These are phyloP conservation scores for Xanthoceras sorbifolium DNA, from an alignment of 345 rosid species.

Conservation along the genomic window DNA sequence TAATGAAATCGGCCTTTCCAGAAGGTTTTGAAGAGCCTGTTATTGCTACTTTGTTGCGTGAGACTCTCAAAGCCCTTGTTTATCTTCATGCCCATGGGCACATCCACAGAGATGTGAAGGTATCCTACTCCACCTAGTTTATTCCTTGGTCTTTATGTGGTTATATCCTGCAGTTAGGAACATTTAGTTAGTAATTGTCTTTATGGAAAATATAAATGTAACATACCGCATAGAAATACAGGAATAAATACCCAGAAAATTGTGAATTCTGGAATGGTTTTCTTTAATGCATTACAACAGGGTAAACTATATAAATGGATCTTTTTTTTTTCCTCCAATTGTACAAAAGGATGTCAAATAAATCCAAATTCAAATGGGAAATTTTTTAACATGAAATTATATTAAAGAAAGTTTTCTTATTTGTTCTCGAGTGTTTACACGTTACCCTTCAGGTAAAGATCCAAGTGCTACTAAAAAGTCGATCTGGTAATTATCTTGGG, in stretches of 20 bases:
- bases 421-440: neutral
- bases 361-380: neutral
- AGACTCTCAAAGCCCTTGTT: constrained; percentile 93
- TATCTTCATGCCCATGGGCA: constrained; percentile 93
- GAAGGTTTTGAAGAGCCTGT: constrained; percentile 98
- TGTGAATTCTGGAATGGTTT: neutral
- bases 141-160: neutral
- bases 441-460: neutral
- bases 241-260: neutral
- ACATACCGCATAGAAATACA: neutral
- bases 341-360: neutral
- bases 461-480: neutral
- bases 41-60: constrained; percentile 81
- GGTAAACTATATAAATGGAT: neutral
- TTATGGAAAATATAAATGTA: neutral
- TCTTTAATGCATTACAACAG: neutral
- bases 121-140: constrained; percentile 27
- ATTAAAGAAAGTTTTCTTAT: neutral
- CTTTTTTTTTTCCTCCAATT: neutral
- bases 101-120: constrained; percentile 99
- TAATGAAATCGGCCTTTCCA: constrained; percentile 74
- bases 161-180: constrained; percentile 9
- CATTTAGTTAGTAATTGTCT: constrained; percentile 7
- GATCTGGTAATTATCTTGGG: neutral
- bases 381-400: neutral